Conservation (phyloP, 2,329 filamentous ascomycete genomes). For the Pseudocercospora eumusae region DNA sequence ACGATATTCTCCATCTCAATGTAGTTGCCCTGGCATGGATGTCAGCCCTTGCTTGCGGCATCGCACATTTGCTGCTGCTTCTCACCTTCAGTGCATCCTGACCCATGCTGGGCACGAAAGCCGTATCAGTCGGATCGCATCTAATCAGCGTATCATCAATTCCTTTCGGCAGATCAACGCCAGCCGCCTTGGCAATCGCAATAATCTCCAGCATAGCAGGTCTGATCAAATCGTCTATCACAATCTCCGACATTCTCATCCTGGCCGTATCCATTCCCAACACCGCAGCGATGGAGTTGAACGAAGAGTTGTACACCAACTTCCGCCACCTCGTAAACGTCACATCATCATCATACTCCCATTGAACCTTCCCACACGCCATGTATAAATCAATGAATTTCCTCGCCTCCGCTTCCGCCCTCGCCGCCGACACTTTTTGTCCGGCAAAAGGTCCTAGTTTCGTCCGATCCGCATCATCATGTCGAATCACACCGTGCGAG, state of each 20-base stretch:
- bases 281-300: constrained; percentile 57
- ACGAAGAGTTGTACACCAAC: constrained; percentile 54
- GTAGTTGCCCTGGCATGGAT: constrained; percentile 49
- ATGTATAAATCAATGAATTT: constrained; percentile 54
- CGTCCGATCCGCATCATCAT: constrained; percentile 55
- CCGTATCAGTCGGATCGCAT: constrained; percentile 53
- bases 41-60: constrained; percentile 16
- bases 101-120: constrained; percentile 57
- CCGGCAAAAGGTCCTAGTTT: constrained; percentile 55
- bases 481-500: constrained; percentile 51
- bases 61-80: background rate
- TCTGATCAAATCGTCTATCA: constrained; percentile 51
- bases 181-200: constrained; percentile 49
- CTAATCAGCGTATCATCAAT: constrained; percentile 51
- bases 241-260: constrained; percentile 50
- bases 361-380: constrained; percentile 48
- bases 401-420: constrained; percentile 39
- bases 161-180: constrained; percentile 48
- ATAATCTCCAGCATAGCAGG: constrained; percentile 59
- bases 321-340: constrained; percentile 53
- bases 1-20: constrained; percentile 60
- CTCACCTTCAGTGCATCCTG: constrained; percentile 54
- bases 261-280: constrained; percentile 54
- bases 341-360: constrained; percentile 47
- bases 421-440: constrained; percentile 38